Evolutionary conservation across 352 stramenopile genomes (phyloP).

Genomic region (Phytophthora citricola): DNA sequence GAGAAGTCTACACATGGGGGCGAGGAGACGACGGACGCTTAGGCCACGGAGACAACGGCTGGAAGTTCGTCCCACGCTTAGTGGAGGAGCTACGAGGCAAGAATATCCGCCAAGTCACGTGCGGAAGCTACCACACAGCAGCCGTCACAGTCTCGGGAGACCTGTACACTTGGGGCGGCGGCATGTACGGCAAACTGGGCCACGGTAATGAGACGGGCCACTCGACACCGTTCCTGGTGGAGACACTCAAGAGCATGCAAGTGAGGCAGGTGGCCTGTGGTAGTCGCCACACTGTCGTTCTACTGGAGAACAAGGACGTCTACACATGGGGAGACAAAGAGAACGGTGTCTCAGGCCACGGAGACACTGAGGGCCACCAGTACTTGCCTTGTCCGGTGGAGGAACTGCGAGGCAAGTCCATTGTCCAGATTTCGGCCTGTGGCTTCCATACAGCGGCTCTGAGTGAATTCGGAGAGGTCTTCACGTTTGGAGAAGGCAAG

Average conservation of each 20-base stretch:
- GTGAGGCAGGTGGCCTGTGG: conserved; percentile 95
- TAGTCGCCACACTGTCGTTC: conserved; percentile 93
- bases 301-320: conserved; percentile 89
- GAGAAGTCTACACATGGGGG: conserved; percentile 91
- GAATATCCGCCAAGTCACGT: conserved; percentile 93
- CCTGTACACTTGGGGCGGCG: conserved; percentile 94
- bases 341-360: conserved; percentile 95
- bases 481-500: conserved; percentile 94
- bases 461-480: conserved; percentile 91
- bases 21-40: conserved; percentile 89
- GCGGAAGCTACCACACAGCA: conserved; percentile 96
- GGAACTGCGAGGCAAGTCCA: conserved; percentile 83
- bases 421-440: conserved; percentile 91
- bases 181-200: conserved; percentile 96
- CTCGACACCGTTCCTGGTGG: conserved; percentile 93
- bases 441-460: conserved; percentile 88
- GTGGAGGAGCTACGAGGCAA: conserved; percentile 92
- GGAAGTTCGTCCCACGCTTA: conserved; percentile 97
- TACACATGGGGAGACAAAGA: conserved; percentile 97
- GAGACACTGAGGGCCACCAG: conserved; percentile 95
- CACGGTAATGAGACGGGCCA: conserved; percentile 95
- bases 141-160: conserved; percentile 94
- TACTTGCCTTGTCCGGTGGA: conserved; percentile 93
- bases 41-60: conserved; percentile 95
- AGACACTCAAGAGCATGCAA: conserved; percentile 91